Evolutionary conservation across 345 rosid genomes (phyloP), one percentile per base, ranked within the genome.

Genomic region (Citrus glauca): DNA sequence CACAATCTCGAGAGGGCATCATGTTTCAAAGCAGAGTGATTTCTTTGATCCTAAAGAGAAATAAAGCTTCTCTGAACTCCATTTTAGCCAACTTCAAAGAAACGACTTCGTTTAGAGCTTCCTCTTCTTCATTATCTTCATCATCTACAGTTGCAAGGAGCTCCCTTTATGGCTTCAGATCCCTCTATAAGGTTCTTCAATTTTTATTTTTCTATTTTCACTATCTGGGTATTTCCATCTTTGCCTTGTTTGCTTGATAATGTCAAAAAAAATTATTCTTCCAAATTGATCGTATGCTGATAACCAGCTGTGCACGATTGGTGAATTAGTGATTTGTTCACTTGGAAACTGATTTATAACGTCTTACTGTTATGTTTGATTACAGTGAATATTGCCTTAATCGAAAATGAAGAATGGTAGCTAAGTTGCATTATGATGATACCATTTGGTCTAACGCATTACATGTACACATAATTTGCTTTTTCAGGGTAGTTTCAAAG

Each of bases 41-140:
- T 35, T 84, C 87, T 40, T 85, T 94, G 32, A 86, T 85, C 75
- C 82, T 91, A 67, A 94, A 79, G 88, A 87, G 89, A 75, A 89
- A 79, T 69, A 87, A 79, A 73, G 84, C 84, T 57, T 77, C 77
- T 17, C 28, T 83, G n/a, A 73, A 77, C 22, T 77, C 82, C 79
- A 69, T 80, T 14, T 9, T 73, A 35, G 65, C 76, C 40, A 82
- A 74, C 68, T 72, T 87, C 79, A 78, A 81, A 76, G 82, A 88
- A 66, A 66, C 79, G 56, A 35, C 81, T 2, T 57, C 84, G 62
- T 78, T 81, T 78, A 81, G 86, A 40, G 80, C 71, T 22, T 78
- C 78, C 72, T 66, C 77, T 53, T 87, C 83, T 27, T 57, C 85
- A 16, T 66, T 87, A 30, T 55, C 87, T 33, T 45, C 88, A 33